Evolutionary conservation across 140 eudicot genomes (phyloP).

Genomic region (Flaveria floridana): DNA sequence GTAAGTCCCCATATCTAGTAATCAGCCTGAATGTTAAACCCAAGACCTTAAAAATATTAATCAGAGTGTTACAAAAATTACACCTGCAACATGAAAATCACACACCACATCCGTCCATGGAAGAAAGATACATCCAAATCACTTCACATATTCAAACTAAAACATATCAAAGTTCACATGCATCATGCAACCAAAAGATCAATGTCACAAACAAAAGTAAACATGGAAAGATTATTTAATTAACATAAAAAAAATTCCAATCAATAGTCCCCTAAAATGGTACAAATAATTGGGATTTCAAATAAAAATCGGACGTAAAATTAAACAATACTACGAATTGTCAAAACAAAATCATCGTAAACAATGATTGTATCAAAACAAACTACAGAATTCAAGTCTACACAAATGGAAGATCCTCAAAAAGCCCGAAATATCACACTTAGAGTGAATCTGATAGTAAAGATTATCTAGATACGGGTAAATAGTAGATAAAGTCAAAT

Average conservation of each 20-base stretch:
- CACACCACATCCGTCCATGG: not conserved
- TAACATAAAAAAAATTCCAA: not conserved
- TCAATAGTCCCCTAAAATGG: conserved; percentile 11
- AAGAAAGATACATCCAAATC: not conserved
- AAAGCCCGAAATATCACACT: not conserved
- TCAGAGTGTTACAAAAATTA: not conserved
- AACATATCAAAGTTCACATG: not conserved
- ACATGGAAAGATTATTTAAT: not conserved
- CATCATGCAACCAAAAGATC: not conserved
- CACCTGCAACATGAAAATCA: not conserved
- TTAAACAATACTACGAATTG: not conserved
- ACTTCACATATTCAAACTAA: conserved; percentile 1
- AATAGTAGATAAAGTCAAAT: too few species aligned
- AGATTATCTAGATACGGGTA: too few species aligned
- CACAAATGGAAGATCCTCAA: not conserved
- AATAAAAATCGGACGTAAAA: not conserved
- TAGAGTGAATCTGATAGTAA: too few species aligned
- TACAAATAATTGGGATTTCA: not conserved
- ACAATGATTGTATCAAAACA: not conserved
- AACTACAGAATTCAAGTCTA: not conserved
- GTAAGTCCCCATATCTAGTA: conserved; percentile 74
- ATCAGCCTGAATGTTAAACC: conserved; percentile 28
- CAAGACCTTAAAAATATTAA: not conserved
- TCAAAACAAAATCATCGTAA: too few species aligned
- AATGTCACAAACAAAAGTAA: not conserved